phyloP scores from a whole-genome alignment of 306 rosid genomes.

The Glycine latifolia region DNA sequence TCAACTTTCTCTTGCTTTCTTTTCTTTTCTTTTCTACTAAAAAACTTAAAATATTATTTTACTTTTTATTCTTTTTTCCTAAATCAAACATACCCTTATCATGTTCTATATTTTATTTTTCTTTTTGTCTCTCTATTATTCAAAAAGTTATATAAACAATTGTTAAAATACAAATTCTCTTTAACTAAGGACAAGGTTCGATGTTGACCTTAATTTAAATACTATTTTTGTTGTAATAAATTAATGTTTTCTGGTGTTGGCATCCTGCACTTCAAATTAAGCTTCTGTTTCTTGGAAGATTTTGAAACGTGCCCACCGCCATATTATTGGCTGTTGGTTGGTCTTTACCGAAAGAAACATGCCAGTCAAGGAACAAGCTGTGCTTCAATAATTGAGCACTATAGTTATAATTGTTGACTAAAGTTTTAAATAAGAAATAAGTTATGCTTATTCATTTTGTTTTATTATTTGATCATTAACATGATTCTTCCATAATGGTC shows the following conservation, averaged over 20 bases:
- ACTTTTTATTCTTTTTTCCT: neutral
- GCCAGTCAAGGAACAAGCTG: conserved; percentile 25
- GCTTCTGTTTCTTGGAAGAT: conserved; percentile 20
- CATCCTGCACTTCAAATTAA: conserved; percentile 9
- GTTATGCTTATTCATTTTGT: neutral
- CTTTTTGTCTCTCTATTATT: neutral
- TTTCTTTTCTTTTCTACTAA: too few relatives aligned
- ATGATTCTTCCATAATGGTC: neutral
- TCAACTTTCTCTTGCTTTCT: too few relatives aligned
- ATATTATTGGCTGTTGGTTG: conserved; percentile 5
- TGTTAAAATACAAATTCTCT: neutral
- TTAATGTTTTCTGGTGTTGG: neutral
- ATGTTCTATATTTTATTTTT: neutral
- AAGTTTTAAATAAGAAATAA: neutral
- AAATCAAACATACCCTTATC: neutral
- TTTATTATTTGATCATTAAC: neutral
- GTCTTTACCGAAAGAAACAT: neutral
- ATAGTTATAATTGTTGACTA: conserved; percentile 3
- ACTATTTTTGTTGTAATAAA: neutral
- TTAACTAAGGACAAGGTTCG: conserved; percentile 1
- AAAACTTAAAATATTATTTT: too few relatives aligned
- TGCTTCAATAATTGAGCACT: conserved; percentile 38
- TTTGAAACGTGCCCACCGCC: conserved; percentile 6
- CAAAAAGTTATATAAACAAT: neutral
- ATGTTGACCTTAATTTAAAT: conserved; percentile 27